Conservation (phyloP, 1,284 basidiomycete species). For the Tilletia horrida region DNA sequence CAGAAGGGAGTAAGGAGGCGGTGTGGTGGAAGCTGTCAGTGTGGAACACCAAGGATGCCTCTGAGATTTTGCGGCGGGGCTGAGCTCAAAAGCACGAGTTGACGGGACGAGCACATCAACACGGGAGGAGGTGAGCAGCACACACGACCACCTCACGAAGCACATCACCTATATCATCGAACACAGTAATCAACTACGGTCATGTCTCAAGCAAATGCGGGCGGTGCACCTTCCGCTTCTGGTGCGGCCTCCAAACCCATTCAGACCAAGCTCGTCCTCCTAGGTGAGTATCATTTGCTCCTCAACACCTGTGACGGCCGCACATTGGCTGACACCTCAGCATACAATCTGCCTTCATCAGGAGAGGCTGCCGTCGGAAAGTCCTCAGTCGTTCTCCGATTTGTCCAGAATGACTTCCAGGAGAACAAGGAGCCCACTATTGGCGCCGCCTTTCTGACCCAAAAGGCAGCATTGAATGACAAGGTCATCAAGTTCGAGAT, state of each 20-base stretch:
- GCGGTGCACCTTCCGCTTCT: conserved; percentile 29
- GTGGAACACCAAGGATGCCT: neutral
- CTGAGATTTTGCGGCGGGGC: no score
- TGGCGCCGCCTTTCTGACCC: conserved; percentile 74
- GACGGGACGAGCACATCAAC: no score
- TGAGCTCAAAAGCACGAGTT: no score
- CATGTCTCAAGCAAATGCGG: conserved; percentile 16
- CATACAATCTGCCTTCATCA: conserved; percentile 49
- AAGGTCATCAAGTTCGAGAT: conserved; percentile 85
- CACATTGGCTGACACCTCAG: neutral
- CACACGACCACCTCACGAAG: no score
- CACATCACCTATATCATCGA: no score
- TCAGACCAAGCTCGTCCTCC: conserved; percentile 54
- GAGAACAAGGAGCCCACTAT: conserved; percentile 98
- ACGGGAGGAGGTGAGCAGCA: no score
- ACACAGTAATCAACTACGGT: neutral
- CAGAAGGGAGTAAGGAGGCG: neutral
- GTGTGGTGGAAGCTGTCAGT: neutral
- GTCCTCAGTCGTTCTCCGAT: conserved; percentile 96
- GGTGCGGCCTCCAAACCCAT: conserved; percentile 43
- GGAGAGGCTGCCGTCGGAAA: conserved; percentile 99
- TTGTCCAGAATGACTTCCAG: conserved; percentile 92
- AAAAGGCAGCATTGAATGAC: conserved; percentile 65
- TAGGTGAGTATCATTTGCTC: conserved; percentile 27
- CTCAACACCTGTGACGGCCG: no score